Conservation (phyloP, 306 rosid genomes). For the Cucurbita moschata region DNA sequence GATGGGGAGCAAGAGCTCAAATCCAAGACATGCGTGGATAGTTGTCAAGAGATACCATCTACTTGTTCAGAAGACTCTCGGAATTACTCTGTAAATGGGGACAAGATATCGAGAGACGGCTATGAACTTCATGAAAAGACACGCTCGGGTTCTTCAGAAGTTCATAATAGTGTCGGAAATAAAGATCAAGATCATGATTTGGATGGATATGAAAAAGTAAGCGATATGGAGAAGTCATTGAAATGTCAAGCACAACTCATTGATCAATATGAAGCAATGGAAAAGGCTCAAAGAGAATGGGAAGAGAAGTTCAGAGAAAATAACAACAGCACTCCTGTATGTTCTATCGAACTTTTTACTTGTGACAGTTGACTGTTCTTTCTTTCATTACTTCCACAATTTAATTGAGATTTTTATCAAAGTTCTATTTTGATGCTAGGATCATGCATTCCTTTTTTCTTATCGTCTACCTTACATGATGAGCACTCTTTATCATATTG, state of each 20-base stretch:
- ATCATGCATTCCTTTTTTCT: not conserved
- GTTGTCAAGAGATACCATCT: constrained; percentile 25
- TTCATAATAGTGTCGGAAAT: constrained; percentile 8
- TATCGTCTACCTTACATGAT: not conserved
- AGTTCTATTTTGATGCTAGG: not conserved
- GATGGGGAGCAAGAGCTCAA: constrained; percentile 34
- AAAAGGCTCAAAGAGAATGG: constrained; percentile 82
- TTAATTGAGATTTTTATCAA: not conserved
- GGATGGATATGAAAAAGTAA: constrained; percentile 32
- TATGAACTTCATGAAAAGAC: constrained; percentile 31
- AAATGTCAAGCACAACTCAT: constrained; percentile 64
- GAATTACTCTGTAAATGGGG: constrained; percentile 20
- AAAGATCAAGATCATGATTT: constrained; percentile 22
- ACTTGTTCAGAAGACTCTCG: constrained; percentile 33
- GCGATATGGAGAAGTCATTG: constrained; percentile 67
- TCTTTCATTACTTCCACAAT: not conserved
- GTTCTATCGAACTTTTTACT: too few species aligned
- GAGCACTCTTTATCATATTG: not conserved
- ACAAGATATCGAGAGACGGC: constrained; percentile 21
- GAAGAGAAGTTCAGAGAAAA: constrained; percentile 92
- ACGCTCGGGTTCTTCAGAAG: constrained; percentile 10
- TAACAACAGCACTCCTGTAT: constrained; percentile 60
- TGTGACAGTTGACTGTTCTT: too few species aligned
- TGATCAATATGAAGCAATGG: constrained; percentile 76
- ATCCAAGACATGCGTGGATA: constrained; percentile 12